Conservation (phyloP, 2,329 filamentous ascomycete species). For the Thermothelomyces thermophilus region DNA sequence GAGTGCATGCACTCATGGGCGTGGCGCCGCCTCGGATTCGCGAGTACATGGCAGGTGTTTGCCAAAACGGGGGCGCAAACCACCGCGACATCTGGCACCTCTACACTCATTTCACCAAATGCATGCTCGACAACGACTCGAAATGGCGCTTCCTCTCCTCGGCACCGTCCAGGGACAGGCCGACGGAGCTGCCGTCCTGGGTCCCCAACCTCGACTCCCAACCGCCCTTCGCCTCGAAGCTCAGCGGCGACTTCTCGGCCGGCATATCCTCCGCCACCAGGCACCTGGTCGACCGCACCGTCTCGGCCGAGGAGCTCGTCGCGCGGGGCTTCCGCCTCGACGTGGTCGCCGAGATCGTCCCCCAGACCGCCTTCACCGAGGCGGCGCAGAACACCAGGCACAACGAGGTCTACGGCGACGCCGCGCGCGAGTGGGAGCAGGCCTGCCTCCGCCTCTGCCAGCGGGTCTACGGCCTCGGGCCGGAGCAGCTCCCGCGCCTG, state of each 20-base stretch:
- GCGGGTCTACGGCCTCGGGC: neutral
- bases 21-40: neutral
- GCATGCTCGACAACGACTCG: neutral
- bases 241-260: neutral
- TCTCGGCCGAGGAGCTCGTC: neutral
- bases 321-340: neutral
- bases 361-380: neutral
- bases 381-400: neutral
- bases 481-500: neutral
- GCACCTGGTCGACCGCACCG: neutral
- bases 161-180: neutral
- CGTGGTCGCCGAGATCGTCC: neutral
- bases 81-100: neutral
- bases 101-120: neutral
- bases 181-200: neutral
- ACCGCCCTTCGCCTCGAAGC: neutral
- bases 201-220: neutral
- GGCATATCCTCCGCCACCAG: neutral
- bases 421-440: neutral
- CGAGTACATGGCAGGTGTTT: neutral
- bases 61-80: neutral
- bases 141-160: neutral
- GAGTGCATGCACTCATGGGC: neutral
- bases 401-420: constrained; percentile 1
- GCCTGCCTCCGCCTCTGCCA: neutral